These are phyloP conservation scores for Mrakia frigida DNA, from an alignment of 768 basidiomycete species.

Conservation along the genomic window DNA sequence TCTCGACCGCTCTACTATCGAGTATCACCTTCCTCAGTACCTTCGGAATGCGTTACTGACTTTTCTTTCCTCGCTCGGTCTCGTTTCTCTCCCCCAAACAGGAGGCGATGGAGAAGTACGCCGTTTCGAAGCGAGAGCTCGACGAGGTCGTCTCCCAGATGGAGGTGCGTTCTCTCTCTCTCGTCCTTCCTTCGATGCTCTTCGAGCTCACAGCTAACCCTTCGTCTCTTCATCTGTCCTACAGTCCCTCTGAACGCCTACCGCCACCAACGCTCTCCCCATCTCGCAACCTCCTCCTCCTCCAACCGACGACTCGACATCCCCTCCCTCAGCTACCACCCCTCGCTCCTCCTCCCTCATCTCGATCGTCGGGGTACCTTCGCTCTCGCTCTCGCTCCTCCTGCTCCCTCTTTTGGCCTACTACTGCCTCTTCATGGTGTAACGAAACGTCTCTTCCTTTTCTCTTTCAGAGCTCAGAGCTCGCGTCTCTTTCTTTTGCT, in stretches of 20 bases:
- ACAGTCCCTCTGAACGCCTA: constrained; percentile 23
- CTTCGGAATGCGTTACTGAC: neutral
- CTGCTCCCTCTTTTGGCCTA: constrained; percentile 4
- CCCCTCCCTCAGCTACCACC: neutral
- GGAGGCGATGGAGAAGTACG: constrained; percentile 69
- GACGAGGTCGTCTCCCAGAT: constrained; percentile 73
- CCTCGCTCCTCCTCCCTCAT: neutral
- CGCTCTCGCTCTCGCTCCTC: neutral
- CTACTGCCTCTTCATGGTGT: constrained; percentile 8
- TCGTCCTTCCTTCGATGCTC: no score
- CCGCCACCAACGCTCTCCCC: constrained; percentile 1
- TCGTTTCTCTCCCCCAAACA: constrained; percentile 40
- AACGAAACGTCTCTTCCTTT: neutral
- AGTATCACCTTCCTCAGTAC: neutral
- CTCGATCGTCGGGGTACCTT: neutral
- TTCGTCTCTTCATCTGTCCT: neutral
- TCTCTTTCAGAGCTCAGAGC: neutral
- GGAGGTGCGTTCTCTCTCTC: constrained; percentile 46
- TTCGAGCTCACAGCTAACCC: neutral
- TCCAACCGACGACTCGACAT: neutral
- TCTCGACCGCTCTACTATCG: no score
- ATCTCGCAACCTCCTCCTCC: neutral
- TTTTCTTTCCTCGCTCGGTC: neutral
- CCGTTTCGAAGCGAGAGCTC: constrained; percentile 68
- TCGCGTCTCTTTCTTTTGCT: neutral